Conservation (phyloP, 176 grass and related monocot species). For the Eragrostis curvula region DNA sequence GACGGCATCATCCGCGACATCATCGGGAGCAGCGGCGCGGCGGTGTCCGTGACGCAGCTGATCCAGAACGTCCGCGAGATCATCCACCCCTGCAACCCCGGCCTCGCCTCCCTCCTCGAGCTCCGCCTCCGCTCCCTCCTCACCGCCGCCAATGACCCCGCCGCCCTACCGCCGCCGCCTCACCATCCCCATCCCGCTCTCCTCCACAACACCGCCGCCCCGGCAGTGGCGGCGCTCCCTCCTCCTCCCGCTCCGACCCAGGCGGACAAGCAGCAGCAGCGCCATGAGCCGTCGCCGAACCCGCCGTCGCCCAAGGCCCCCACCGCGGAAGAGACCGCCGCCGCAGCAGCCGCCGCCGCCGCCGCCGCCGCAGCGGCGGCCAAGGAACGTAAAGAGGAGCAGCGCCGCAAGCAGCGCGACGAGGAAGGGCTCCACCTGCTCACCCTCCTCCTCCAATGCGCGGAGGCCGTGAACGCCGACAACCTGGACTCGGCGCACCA, state of each 20-base stretch:
- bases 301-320: conserved; percentile 48
- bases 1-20: conserved; percentile 42
- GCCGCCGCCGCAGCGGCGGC: conserved; percentile 34
- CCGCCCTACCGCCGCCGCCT: background rate
- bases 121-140: conserved; percentile 80
- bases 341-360: conserved; percentile 20
- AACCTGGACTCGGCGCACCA: conserved; percentile 74
- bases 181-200: conserved; percentile 4
- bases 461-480: conserved; percentile 72
- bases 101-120: conserved; percentile 83
- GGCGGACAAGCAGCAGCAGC: conserved; percentile 36
- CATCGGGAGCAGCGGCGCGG: conserved; percentile 61
- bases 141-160: conserved; percentile 26
- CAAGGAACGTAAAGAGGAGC: conserved; percentile 64
- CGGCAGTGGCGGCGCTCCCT: conserved; percentile 16
- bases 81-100: conserved; percentile 89
- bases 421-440: conserved; percentile 80
- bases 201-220: conserved; percentile 29
- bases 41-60: conserved; percentile 82
- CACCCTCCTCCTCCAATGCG: conserved; percentile 81
- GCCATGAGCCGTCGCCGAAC: conserved; percentile 36
- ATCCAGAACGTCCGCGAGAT: conserved; percentile 97
- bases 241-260: conserved; percentile 18
- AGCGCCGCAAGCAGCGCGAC: conserved; percentile 73
- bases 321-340: conserved; percentile 54